Evolutionary conservation across 2,329 filamentous ascomycete genomes (phyloP), one percentile per base, ranked within the genome.

Genomic region (Alternaria sp.): DNA sequence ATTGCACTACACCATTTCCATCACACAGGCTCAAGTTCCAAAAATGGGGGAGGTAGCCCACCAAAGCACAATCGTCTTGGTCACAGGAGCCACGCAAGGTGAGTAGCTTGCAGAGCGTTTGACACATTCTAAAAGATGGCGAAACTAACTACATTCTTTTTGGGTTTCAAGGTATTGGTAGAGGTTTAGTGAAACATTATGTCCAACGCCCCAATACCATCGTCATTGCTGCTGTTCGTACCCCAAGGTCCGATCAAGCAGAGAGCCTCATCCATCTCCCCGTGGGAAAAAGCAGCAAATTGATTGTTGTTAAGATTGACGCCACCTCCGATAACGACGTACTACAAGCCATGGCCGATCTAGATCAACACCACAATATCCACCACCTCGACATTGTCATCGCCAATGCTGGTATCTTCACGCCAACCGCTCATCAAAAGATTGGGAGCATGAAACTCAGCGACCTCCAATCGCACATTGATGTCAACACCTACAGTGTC

Each of bases 161-260:
- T 17, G 17, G 17, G 17, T 17, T 42, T 4, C 36, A 37, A 34
- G 50, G 50, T 28, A 42, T 52, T n/a, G 50, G 50, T 39, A 74
- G 17, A 17, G 17, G 17, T 17, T 17, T 17, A 17, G 17, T 17
- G 17, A 17, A 17, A 17, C 17, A 17, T 17, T 17, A 17, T 17
- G 17, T 17, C 17, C 17, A 17, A 17, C 17, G 17, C 17, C 17
- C 17, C 17, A 17, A 17, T 17, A 17, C 17, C 28, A 78, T 65
- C 31, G 75, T 82, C 46, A 76, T 82, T 9, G 79, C 77, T 17
- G 78, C 74, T 4, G 69, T 78, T 29, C 79, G 79, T n/a, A 62
- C 75, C 33, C 72, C 17, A 67, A 24, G 23, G 58, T 11, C 31
- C 4, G 57, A 42, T 17, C 17, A 17, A 17, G 17, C 17, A 17